Evolutionary conservation across 2,329 filamentous ascomycete genomes (phyloP).

Genomic region (Aspergillus spinulosporus): DNA sequence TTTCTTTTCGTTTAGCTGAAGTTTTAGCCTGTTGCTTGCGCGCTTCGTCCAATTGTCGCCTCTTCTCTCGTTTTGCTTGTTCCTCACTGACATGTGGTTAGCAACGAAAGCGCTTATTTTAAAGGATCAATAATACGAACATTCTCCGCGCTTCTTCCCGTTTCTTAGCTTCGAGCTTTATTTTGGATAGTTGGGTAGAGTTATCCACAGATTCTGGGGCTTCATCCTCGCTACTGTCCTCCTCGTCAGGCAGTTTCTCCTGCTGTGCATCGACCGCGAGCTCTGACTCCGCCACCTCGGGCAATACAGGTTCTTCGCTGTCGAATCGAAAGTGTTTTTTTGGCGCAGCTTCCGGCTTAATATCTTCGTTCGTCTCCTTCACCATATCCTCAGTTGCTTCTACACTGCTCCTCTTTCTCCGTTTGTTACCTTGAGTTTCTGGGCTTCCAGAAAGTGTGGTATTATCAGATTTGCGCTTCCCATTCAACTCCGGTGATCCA

Average conservation of each 20-base stretch:
- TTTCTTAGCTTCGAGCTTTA: constrained; percentile 43
- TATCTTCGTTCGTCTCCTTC: constrained; percentile 18
- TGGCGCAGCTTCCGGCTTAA: constrained; percentile 20
- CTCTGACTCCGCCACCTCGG: constrained; percentile 23
- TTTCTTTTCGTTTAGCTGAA: constrained; percentile 31
- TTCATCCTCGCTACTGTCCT: constrained; percentile 40
- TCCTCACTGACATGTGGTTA: constrained; percentile 37
- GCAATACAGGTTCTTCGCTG: constrained; percentile 41
- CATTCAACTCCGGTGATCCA: constrained; percentile 23
- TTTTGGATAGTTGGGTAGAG: constrained; percentile 38
- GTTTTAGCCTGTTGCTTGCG: constrained; percentile 42
- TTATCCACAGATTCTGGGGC: constrained; percentile 46
- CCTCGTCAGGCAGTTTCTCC: constrained; percentile 24
- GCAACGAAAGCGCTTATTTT: constrained; percentile 5
- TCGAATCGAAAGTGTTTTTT: constrained; percentile 42
- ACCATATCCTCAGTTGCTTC: constrained; percentile 20
- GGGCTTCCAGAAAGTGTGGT: constrained; percentile 21
- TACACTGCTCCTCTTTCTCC: constrained; percentile 33
- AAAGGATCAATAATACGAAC: constrained; percentile 27
- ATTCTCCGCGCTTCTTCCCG: constrained; percentile 39
- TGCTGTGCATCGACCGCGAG: constrained; percentile 22
- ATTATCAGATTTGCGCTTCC: constrained; percentile 37
- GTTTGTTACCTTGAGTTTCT: constrained; percentile 34
- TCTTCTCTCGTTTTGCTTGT: constrained; percentile 41
- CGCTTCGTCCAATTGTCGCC: constrained; percentile 41